Evolutionary conservation across 345 rosid genomes (phyloP), one percentile per base, ranked within the genome.

Genomic region (Euclidium syriacum): DNA sequence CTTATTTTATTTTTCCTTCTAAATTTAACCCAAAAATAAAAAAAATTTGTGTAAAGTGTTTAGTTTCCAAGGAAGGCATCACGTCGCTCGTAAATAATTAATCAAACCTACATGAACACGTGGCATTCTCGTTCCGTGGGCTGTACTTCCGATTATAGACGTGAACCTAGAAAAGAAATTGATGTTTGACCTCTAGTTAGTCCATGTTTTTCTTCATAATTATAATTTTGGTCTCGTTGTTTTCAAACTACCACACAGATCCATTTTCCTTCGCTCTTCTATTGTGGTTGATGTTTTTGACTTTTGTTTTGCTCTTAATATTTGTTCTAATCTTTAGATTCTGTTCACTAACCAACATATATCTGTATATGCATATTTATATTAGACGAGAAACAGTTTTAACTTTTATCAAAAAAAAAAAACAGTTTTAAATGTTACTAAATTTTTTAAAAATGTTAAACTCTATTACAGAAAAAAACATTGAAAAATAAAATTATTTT

Each of bases 41-140:
- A 36, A 36, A 36, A 36, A 36, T 36, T 47, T 12, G 10, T n/a
- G 17, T 10, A 25, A 23, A 39, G 48, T 25, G 49, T 40, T 57
- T 10, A 57, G 5, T 27, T 44, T 57, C 10, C 50, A 58, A 57
- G 7, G 58, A 63, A 40, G 51, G 11, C 5, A 58, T 57, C 72
- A 67, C 72, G 66, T 68, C 65, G 50, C 52, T 36, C 52, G n/a
- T n/a, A n/a, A 58, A 50, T 49, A 26, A 14, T 26, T 38, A 42
- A 24, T 34, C 8, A 23, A 53, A 10, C 62, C 43, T 42, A 32
- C 27, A 15, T 4, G 19, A 7, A 41, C 59, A 58, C 66, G 73
- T 68, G 66, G 47, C 73, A 59, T 60, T 43, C 54, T 68, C 48
- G 67, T 42, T 6, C 53, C 46, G 40, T 51, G 55, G 67, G 60